These are phyloP conservation scores for Microdochium nivale DNA, from an alignment of 2,329 filamentous ascomycete species.

Conservation along the genomic window DNA sequence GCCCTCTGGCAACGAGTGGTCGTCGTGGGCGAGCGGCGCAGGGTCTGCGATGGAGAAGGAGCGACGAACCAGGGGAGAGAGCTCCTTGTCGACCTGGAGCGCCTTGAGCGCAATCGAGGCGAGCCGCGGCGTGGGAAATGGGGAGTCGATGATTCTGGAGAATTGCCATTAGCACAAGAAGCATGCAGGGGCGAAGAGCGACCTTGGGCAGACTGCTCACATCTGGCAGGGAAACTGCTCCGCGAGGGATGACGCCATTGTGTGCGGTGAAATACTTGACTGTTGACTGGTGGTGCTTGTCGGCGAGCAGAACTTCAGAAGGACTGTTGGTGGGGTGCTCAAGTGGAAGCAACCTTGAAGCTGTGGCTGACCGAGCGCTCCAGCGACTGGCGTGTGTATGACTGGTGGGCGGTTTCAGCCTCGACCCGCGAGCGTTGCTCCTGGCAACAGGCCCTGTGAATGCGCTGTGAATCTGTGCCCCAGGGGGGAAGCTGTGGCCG, in stretches of 20 bases:
- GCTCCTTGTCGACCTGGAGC: constrained; percentile 77
- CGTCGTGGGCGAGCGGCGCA: constrained; percentile 10
- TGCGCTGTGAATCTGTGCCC: too few species aligned
- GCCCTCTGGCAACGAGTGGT: constrained; percentile 13
- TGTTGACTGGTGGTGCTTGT: not conserved
- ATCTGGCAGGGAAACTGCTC: constrained; percentile 46
- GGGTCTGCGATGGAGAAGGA: constrained; percentile 49
- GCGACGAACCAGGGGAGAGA: constrained; percentile 75
- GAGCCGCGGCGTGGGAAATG: constrained; percentile 73
- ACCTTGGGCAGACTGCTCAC: constrained; percentile 38
- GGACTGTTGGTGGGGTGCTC: too few species aligned
- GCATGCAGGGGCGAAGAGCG: constrained; percentile 5
- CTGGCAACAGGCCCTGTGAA: too few species aligned
- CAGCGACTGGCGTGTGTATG: not conserved
- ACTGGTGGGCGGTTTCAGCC: not conserved
- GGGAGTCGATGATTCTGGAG: constrained; percentile 62
- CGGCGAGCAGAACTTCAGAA: too few species aligned
- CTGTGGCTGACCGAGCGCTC: not conserved
- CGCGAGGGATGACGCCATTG: not conserved
- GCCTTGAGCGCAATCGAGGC: constrained; percentile 67
- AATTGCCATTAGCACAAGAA: not conserved
- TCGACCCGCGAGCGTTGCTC: not conserved
- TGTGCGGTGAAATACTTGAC: not conserved
- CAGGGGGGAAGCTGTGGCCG: not conserved
- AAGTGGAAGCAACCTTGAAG: too few species aligned